Conservation (phyloP, 148 eudicot genomes). For the Gaultheria prostrata region DNA sequence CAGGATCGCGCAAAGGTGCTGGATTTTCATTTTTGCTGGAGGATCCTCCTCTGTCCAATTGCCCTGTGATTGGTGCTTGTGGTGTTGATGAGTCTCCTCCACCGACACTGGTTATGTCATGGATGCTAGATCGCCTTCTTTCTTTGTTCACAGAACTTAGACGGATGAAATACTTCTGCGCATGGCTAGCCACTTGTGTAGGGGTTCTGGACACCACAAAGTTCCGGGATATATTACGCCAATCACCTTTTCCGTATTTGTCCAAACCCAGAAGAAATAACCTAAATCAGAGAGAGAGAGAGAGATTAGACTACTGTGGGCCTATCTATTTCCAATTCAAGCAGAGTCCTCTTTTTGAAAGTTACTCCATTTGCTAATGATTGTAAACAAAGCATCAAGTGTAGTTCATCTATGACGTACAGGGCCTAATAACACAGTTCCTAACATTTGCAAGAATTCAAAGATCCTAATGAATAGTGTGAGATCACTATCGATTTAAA, state of each 20-base stretch:
- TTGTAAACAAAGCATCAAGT: neutral
- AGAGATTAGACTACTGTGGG: neutral
- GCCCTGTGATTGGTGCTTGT: constrained; percentile 1
- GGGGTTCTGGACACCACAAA: constrained; percentile 30
- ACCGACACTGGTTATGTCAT: constrained; percentile 21
- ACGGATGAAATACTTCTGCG: constrained; percentile 35
- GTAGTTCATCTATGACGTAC: neutral
- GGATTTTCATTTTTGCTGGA: neutral
- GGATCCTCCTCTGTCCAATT: neutral
- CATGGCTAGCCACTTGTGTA: constrained; percentile 49
- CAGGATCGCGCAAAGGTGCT: neutral
- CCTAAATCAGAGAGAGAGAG: constrained; percentile 7
- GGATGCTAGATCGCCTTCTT: constrained; percentile 29
- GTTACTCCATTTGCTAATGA: neutral
- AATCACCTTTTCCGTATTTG: constrained; percentile 36
- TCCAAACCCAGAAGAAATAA: constrained; percentile 34
- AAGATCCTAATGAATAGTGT: neutral
- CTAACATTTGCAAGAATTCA: neutral
- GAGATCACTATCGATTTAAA: neutral
- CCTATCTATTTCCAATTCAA: neutral
- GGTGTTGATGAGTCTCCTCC: neutral
- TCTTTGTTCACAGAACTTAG: neutral
- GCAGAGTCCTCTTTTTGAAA: neutral
- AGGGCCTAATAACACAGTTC: neutral
- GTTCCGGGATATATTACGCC: constrained; percentile 36